Percentiles rank a stretch among this genome's conserved stretches.
These are phyloP conservation scores for Amauroascus niger DNA, from an alignment of 2,329 filamentous ascomycete genomes.

Conservation along the genomic window DNA sequence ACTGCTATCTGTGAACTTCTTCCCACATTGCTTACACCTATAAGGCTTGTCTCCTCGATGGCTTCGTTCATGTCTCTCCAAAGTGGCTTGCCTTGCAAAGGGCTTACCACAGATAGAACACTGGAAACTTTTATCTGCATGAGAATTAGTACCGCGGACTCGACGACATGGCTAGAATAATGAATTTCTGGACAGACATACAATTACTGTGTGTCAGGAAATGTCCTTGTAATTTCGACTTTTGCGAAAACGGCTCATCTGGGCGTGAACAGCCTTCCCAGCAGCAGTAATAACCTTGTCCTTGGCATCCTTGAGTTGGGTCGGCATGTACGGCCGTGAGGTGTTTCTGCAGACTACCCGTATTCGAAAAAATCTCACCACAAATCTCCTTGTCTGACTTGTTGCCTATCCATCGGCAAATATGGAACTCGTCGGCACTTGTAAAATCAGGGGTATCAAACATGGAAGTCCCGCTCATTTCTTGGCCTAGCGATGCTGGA, in stretches of 20 bases:
- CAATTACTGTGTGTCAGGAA: constrained; percentile 39
- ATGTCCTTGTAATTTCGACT: constrained; percentile 38
- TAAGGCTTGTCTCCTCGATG: constrained; percentile 39
- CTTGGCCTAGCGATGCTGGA: constrained; percentile 31
- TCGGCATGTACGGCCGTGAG: constrained; percentile 31
- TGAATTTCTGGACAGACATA: constrained; percentile 18
- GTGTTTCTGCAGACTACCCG: constrained; percentile 34
- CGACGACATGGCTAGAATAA: not conserved
- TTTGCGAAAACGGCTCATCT: constrained; percentile 37
- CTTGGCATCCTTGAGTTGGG: constrained; percentile 31
- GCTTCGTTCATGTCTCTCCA: constrained; percentile 38
- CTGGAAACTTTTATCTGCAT: constrained; percentile 34
- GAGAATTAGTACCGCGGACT: not conserved
- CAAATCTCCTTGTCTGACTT: constrained; percentile 21
- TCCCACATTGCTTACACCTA: constrained; percentile 34
- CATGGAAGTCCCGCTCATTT: constrained; percentile 28
- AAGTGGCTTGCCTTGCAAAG: constrained; percentile 36
- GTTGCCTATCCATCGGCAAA: constrained; percentile 31
- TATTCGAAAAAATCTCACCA: constrained; percentile 29
- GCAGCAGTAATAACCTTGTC: constrained; percentile 37
- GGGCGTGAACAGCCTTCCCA: constrained; percentile 37
- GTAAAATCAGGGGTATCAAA: constrained; percentile 31
- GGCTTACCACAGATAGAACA: constrained; percentile 35
- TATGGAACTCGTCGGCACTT: constrained; percentile 28
- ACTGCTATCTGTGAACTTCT: constrained; percentile 38